Conservation (phyloP, 192 early-diverging fungal genomes). For the Phlyctochytrium planicorne region DNA sequence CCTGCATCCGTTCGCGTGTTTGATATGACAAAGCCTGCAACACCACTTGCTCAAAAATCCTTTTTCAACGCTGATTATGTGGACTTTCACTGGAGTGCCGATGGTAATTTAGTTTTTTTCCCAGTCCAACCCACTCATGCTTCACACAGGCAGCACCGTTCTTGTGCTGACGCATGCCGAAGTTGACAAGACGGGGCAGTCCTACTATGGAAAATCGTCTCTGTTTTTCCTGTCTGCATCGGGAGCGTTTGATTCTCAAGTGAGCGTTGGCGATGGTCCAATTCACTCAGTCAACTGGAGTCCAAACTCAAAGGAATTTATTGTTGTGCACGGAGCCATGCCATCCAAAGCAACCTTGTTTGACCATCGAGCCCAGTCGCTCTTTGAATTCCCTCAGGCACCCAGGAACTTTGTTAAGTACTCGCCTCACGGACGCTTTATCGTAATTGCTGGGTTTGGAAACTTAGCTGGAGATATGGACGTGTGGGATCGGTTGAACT, state of each 20-base stretch:
- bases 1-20: slow-evolving; percentile 90
- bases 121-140: neutral
- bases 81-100: slow-evolving; percentile 90
- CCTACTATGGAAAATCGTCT: slow-evolving; percentile 97
- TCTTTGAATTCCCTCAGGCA: slow-evolving; percentile 82
- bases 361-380: slow-evolving; percentile 74
- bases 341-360: slow-evolving; percentile 91
- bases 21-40: slow-evolving; percentile 69
- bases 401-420: slow-evolving; percentile 88
- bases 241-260: slow-evolving; percentile 91
- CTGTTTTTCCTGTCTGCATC: slow-evolving; percentile 88
- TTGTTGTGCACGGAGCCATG: slow-evolving; percentile 92
- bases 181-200: slow-evolving; percentile 90
- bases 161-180: slow-evolving; percentile 93
- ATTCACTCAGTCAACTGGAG: slow-evolving; percentile 96
- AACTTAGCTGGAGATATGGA: slow-evolving; percentile 93
- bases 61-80: slow-evolving; percentile 94
- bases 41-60: slow-evolving; percentile 81
- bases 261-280: slow-evolving; percentile 78
- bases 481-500: slow-evolving; percentile 87
- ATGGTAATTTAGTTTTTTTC: slow-evolving; percentile 27
- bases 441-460: slow-evolving; percentile 93
- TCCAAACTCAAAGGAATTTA: slow-evolving; percentile 96
- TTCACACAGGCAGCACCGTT: slow-evolving; percentile 60
- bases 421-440: slow-evolving; percentile 85